Conservation (phyloP, 1,139 yeast genomes). For the Sugiyamaella grinbergsii region DNA sequence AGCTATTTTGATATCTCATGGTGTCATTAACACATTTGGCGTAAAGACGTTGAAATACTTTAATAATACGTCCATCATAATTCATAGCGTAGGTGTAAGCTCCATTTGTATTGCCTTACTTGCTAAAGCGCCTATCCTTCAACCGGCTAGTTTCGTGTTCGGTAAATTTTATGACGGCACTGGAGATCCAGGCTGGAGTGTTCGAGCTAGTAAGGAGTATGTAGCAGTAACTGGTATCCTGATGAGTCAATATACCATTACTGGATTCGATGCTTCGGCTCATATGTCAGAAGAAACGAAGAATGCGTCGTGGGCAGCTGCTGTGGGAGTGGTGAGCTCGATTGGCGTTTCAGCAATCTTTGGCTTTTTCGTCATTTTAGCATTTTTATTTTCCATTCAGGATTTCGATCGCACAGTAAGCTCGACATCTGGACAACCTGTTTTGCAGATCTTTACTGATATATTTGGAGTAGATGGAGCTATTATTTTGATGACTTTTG, state of each 20-base stretch:
- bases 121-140: slow-evolving; percentile 33
- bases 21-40: slow-evolving; percentile 41
- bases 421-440: slow-evolving; percentile 54
- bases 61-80: slow-evolving; percentile 33
- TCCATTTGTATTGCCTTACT: slow-evolving; percentile 33
- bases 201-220: slow-evolving; percentile 28
- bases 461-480: slow-evolving; percentile 80
- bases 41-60: slow-evolving; percentile 31
- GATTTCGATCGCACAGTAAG: slow-evolving; percentile 69
- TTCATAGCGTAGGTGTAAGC: slow-evolving; percentile 32
- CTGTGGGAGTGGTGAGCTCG: slow-evolving; percentile 72
- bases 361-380: slow-evolving; percentile 72
- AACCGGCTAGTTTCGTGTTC: slow-evolving; percentile 33
- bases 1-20: slow-evolving; percentile 46
- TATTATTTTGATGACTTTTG: slow-evolving; percentile 22
- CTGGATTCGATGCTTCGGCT: slow-evolving; percentile 81
- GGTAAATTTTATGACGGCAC: slow-evolving; percentile 29
- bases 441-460: slow-evolving; percentile 71
- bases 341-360: slow-evolving; percentile 64
- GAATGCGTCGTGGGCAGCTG: slow-evolving; percentile 71
- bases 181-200: slow-evolving; percentile 32
- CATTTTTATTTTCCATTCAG: slow-evolving; percentile 70
- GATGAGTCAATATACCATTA: slow-evolving; percentile 74
- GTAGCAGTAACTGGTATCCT: slow-evolving; percentile 59
- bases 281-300: slow-evolving; percentile 83